Conservation (phyloP, 192 early-diverging fungal species). For the Coemansia nantahalensis region DNA sequence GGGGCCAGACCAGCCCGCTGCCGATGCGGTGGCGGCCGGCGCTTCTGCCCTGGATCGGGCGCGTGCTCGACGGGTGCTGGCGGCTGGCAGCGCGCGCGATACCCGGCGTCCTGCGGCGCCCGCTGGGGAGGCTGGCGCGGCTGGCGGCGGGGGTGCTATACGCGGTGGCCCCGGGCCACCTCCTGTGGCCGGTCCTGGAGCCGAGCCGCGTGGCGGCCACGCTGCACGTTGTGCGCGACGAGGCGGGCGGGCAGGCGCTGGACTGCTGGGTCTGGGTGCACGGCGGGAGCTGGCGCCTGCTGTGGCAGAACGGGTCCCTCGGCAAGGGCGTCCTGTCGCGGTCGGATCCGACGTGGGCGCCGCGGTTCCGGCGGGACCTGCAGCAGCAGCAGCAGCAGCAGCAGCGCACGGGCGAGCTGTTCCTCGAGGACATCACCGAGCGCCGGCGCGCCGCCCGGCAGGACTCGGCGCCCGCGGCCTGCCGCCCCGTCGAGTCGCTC, state of each 20-base stretch:
- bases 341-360: conserved; percentile 74
- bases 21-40: conserved; percentile 26
- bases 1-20: conserved; percentile 3
- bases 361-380: conserved; percentile 18
- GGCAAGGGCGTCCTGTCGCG: conserved; percentile 78
- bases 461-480: background rate
- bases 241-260: background rate
- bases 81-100: background rate
- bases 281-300: background rate
- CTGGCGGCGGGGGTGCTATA: no score
- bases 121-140: background rate
- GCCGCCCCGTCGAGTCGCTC: background rate
- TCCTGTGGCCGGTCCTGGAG: conserved; percentile 25
- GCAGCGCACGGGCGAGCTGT: background rate
- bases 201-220: conserved; percentile 12
- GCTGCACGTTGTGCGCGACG: conserved; percentile 10
- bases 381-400: background rate
- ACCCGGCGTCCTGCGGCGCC: no score
- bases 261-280: conserved; percentile 35
- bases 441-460: background rate
- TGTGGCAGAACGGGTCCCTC: conserved; percentile 69
- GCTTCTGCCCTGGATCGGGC: conserved; percentile 28
- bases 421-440: no score
- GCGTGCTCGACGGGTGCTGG: conserved; percentile 10
- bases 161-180: conserved; percentile 9